A percentile compares a stretch with the other conserved stretches of the same genome.
Conservation (phyloP, 2,329 filamentous ascomycete species). For the Cordyceps cicadae region DNA sequence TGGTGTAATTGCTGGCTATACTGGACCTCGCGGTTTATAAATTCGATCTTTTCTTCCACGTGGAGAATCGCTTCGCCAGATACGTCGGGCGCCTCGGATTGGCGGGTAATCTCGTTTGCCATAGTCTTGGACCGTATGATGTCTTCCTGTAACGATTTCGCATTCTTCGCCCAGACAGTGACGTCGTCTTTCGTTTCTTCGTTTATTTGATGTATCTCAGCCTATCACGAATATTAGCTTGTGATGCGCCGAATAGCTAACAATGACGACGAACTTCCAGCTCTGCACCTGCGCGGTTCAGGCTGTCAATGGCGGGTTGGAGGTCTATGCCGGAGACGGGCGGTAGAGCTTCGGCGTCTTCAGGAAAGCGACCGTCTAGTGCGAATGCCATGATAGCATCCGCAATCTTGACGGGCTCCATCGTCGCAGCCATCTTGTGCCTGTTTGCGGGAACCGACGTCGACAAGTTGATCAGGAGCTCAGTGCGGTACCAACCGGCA, state of each 20-base stretch:
- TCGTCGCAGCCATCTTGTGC: slow-evolving; percentile 22
- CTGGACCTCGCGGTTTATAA: slow-evolving; percentile 48
- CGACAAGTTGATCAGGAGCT: background rate
- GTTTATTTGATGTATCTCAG: slow-evolving; percentile 68
- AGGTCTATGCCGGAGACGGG: slow-evolving; percentile 31
- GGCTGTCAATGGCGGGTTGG: slow-evolving; percentile 31
- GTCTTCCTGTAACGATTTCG: slow-evolving; percentile 75
- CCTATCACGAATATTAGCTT: slow-evolving; percentile 16
- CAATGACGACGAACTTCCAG: slow-evolving; percentile 29
- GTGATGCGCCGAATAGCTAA: background rate
- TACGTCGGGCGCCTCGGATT: slow-evolving; percentile 57
- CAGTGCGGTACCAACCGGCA: background rate
- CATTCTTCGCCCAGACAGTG: slow-evolving; percentile 77
- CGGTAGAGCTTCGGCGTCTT: slow-evolving; percentile 28
- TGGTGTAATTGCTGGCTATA: slow-evolving; percentile 50
- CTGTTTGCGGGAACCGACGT: background rate
- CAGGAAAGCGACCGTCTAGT: slow-evolving; percentile 33
- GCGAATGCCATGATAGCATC: slow-evolving; percentile 34
- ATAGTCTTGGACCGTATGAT: slow-evolving; percentile 72
- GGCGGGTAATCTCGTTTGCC: slow-evolving; percentile 70
- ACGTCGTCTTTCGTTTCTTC: slow-evolving; percentile 70
- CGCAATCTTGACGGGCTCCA: slow-evolving; percentile 27
- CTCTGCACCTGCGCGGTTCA: slow-evolving; percentile 27
- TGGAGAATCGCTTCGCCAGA: slow-evolving; percentile 45
- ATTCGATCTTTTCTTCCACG: slow-evolving; percentile 46